Base-by-base conservation (phyloP, 1,284 basidiomycete species). In the Mycena sp. region DNA sequence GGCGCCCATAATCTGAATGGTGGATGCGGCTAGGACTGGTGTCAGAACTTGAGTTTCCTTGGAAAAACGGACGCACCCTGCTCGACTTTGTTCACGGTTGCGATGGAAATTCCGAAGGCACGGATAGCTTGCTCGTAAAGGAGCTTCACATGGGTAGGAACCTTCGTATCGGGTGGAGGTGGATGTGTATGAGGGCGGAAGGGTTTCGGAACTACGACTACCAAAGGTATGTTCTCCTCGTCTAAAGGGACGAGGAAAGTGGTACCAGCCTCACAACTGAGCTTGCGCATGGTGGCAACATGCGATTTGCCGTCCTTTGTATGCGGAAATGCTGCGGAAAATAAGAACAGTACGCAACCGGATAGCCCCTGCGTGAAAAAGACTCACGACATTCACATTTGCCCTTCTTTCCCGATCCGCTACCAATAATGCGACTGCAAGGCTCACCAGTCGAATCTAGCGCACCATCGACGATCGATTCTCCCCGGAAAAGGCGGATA, bases 31-130 rank as follows among this genome's bases (percentile, higher is more conserved):
- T 53, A 32, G 14, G 28, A 43, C 28, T 12, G 28, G n/a, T 21
- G 25, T 10, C 40, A 41, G 38, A 29, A 53, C 17, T 19, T 29
- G 30, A 38, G 19, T 9, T 16, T 14, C 38, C 5, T 38, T 19
- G 1, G 12, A 11, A 43, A 21, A 41, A 11, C 6, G 3, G 28
- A 26, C 51, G n/a, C 28, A 53, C 51, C 51, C 16, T 43, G 51
- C 10, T 53, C 51, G 17, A 53, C 40, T 43, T 53, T 53, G 51
- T 53, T 53, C 5, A 53, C 51, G 5, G 38, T 53, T 25, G 51
- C 51, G 17, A 26, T 43, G 4, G 51, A 53, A n/a, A 21, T 16
- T 23, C 50, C 46, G 16, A 17, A 49, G 2, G 46, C 29, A 16
- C 50, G 50, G 25, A 51, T 23, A 3, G 50, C 50, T 11, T 40